Base-by-base conservation (phyloP, 2,329 filamentous ascomycete genomes). In the Gaeumannomyces sp. region DNA sequence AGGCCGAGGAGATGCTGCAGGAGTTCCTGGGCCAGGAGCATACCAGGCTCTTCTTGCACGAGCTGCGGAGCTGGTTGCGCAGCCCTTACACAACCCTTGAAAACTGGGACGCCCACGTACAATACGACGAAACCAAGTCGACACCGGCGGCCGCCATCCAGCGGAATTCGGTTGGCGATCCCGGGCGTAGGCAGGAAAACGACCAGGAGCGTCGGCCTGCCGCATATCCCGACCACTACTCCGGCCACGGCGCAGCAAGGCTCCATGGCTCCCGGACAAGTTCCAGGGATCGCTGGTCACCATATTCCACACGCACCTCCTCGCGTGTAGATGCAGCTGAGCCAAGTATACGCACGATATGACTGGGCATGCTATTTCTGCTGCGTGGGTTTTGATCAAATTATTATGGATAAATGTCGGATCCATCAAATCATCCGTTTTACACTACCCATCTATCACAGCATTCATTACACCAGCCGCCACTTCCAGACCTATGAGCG, bases 91-190 rank as follows among this genome's bases (percentile, higher is more conserved):
- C 76, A 2, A 86, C 83, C 11, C 75, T 96, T 11, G 82, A 86
- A 63, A 89, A 89, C 60, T 98, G 93, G 92, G 94, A 97, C 77
- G 79, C 83, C 25, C 80, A 87, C 68, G 91, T 93, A 19, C 91
- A 94, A 74, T 96, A 97, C 63, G 66, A 66, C 33, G 60, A 53
- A 16, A 59, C 64, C 45, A 53, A 53, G 45, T 53, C 45, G n/a
- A 53, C 45, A 4, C 45, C 45, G 22, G 45, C 45, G 45, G 8
- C 45, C 19, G 10, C n/a, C n/a, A 25, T 53, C 45, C 22, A 22
- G 45, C 22, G 45, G 11, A n/a, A 22, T 4, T n/a, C 45, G 45
- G 19, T n/a, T 4, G 45, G 25, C 8, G 45, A 53, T 22, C 8
- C 45, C n/a, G 10, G 22, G 22, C 5, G 22, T 45, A 6, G 38